A percentile compares a stretch with the other conserved stretches of the same genome.
Conservation (phyloP, 1,139 yeast species). For the Kluyveromyces sp. region DNA sequence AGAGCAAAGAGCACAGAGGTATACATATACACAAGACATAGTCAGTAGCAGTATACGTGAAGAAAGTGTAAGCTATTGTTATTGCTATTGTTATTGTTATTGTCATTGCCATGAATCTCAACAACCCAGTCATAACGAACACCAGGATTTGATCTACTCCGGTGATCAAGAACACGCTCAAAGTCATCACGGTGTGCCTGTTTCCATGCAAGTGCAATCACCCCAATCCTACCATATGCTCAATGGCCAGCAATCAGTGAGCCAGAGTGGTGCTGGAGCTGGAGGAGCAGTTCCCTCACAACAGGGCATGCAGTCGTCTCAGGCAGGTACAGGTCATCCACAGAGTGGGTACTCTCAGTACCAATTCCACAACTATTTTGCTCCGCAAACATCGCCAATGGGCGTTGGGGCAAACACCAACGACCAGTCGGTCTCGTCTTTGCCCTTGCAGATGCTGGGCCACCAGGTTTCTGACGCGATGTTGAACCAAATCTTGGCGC, state of each 20-base stretch:
- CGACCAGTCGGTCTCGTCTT: slow-evolving; percentile 3
- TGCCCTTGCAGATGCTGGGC: slow-evolving; percentile 6
- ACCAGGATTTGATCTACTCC: slow-evolving; percentile 5
- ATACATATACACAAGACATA: not conserved
- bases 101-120: slow-evolving; percentile 1
- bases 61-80: not conserved
- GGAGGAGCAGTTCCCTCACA: not conserved
- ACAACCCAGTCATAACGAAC: slow-evolving; percentile 1
- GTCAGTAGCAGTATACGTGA: not conserved
- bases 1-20: not conserved
- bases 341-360: slow-evolving; percentile 2
- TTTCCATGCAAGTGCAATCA: slow-evolving; percentile 4
- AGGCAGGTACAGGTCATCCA: not conserved
- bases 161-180: slow-evolving; percentile 6
- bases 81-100: not conserved
- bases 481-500: slow-evolving; percentile 13
- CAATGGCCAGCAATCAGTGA: slow-evolving; percentile 1
- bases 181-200: slow-evolving; percentile 2
- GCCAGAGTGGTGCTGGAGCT: not conserved
- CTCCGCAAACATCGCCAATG: slow-evolving; percentile 3
- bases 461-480: slow-evolving; percentile 12
- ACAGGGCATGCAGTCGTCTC: not conserved
- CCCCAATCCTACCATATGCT: slow-evolving; percentile 5
- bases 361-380: slow-evolving; percentile 5
- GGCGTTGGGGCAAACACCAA: slow-evolving; percentile 1